Percentiles rank a stretch among this genome's conserved stretches.
phyloP scores from a whole-genome alignment of 768 basidiomycete species.

The Rossbeevera mucosa region DNA sequence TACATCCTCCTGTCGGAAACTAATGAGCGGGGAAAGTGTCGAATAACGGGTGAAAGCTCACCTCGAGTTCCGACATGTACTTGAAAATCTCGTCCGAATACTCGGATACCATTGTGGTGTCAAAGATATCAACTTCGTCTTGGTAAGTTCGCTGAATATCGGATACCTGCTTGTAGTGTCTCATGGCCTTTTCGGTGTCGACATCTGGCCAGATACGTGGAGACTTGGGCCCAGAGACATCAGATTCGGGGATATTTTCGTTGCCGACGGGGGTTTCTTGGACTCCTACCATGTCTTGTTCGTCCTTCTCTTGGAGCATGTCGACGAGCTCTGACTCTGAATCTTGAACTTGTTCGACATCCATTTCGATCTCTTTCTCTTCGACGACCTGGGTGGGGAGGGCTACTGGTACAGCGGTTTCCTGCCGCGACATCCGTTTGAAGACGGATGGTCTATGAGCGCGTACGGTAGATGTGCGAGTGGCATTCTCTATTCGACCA shows the following conservation, averaged over 20 bases:
- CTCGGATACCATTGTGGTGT: slow-evolving; percentile 94
- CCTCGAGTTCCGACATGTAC: slow-evolving; percentile 94
- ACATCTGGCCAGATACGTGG: slow-evolving; percentile 72
- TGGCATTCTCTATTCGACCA: slow-evolving; percentile 42
- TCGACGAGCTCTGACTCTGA: slow-evolving; percentile 37
- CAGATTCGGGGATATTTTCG: slow-evolving; percentile 40
- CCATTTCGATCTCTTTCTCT: slow-evolving; percentile 57
- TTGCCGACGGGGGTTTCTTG: slow-evolving; percentile 39
- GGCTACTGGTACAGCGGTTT: slow-evolving; percentile 40
- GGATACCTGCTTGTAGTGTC: slow-evolving; percentile 59
- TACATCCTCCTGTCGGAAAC: slow-evolving; percentile 55
- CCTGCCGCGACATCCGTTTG: slow-evolving; percentile 40
- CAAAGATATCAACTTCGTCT: slow-evolving; percentile 66
- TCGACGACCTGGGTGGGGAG: slow-evolving; percentile 39
- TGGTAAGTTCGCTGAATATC: slow-evolving; percentile 59
- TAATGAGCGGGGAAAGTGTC: slow-evolving; percentile 18
- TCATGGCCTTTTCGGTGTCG: slow-evolving; percentile 53
- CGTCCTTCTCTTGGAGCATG: slow-evolving; percentile 50
- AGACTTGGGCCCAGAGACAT: slow-evolving; percentile 36
- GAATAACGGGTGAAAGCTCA: slow-evolving; percentile 31
- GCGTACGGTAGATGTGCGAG: slow-evolving; percentile 31
- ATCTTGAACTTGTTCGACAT: slow-evolving; percentile 42
- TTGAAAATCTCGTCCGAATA: slow-evolving; percentile 98
- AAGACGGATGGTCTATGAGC: slow-evolving; percentile 31
- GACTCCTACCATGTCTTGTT: slow-evolving; percentile 60